Percentiles rank a stretch among this genome's conserved stretches.
These are phyloP conservation scores for Emergomyces pasteurianus DNA, from an alignment of 2,329 filamentous ascomycete species.

Conservation along the genomic window DNA sequence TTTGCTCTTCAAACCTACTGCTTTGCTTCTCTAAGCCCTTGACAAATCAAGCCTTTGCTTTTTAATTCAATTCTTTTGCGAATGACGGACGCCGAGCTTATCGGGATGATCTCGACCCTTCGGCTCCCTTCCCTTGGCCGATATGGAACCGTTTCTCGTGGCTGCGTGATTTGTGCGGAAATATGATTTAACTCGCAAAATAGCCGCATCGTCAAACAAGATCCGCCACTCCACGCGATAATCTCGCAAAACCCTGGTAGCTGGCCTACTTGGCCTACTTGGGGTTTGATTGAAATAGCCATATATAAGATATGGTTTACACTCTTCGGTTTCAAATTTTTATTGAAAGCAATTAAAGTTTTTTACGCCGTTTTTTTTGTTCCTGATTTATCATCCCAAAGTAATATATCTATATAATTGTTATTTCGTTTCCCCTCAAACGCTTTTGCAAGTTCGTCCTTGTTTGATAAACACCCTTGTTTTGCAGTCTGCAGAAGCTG, in stretches of 20 bases:
- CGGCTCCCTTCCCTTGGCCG: not conserved
- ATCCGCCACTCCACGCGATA: not conserved
- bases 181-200: no score
- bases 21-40: no score
- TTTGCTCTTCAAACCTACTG: not conserved
- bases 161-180: constrained; percentile 12
- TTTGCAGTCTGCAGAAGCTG: not conserved
- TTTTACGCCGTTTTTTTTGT: not conserved
- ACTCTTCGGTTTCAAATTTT: not conserved
- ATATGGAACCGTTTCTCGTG: not conserved
- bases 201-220: no score
- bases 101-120: not conserved
- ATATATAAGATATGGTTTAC: not conserved
- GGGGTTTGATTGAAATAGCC: not conserved
- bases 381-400: no score
- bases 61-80: not conserved
- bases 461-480: not conserved
- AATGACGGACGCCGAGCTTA: not conserved
- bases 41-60: not conserved
- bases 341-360: not conserved
- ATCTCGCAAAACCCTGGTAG: not conserved
- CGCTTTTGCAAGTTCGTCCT: not conserved
- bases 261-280: not conserved
- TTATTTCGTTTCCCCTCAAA: not conserved
- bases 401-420: no score